Conservation (phyloP, 2,329 filamentous ascomycete species). For the Claviceps sp. region DNA sequence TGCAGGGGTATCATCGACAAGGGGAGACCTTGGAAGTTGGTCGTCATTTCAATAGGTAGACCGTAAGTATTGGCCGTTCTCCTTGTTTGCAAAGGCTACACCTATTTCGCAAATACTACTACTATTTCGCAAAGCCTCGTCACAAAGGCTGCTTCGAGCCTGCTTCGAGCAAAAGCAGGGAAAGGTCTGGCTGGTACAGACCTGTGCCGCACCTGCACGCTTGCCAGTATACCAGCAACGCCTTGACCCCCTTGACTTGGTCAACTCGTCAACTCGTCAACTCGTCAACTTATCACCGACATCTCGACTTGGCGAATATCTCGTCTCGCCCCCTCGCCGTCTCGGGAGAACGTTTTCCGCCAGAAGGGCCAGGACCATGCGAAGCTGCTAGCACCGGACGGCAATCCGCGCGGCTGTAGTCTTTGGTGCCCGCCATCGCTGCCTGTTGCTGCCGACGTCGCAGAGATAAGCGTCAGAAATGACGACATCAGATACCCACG, state of each 20-base stretch:
- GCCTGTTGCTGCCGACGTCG: background rate
- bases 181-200: background rate
- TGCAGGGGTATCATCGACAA: too few relatives aligned
- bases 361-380: background rate
- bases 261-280: background rate
- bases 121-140: too few relatives aligned
- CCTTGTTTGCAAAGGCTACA: too few relatives aligned
- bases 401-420: background rate
- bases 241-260: background rate
- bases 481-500: background rate
- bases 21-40: too few relatives aligned
- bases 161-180: background rate
- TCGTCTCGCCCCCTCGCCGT: background rate
- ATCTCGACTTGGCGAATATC: background rate
- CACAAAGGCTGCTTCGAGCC: too few relatives aligned
- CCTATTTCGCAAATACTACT: too few relatives aligned
- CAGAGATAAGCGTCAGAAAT: background rate
- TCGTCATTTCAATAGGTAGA: too few relatives aligned
- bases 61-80: too few relatives aligned
- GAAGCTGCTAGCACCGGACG: conserved; percentile 3
- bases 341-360: background rate
- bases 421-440: background rate
- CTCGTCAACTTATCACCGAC: background rate
- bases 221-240: background rate
- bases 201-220: background rate